These are phyloP conservation scores for Paratinospora sagittata DNA, from an alignment of 164 flowering plant genomes.

Conservation along the genomic window DNA sequence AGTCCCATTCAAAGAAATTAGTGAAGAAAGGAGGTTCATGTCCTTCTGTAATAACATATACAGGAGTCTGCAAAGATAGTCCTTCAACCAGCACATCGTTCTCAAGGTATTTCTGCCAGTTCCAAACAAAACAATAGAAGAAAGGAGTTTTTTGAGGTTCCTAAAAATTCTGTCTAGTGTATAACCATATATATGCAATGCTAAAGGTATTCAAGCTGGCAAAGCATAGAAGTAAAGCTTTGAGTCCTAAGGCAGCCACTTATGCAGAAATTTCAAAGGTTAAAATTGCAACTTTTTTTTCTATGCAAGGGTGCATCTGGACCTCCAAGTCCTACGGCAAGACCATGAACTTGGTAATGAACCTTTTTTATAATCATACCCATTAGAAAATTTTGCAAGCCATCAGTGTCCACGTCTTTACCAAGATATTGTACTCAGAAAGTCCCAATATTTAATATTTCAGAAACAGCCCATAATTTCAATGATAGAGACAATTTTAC, in stretches of 20 bases:
- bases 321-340: no score
- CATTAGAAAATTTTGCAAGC: background rate
- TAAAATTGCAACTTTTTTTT: no score
- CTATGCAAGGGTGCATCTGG: no score
- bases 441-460: background rate
- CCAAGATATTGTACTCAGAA: background rate
- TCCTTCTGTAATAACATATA: constrained; percentile 59
- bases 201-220: background rate
- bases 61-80: constrained; percentile 42
- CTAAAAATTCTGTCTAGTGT: background rate
- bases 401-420: background rate
- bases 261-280: no score
- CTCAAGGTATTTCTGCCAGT: constrained; percentile 61
- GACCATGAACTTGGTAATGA: no score
- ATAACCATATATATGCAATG: background rate
- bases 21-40: constrained; percentile 70
- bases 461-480: background rate
- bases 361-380: background rate
- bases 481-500: background rate
- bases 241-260: no score
- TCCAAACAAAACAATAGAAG: constrained; percentile 3
- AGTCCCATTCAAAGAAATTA: constrained; percentile 60
- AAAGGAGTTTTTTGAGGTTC: background rate
- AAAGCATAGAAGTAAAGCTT: background rate
- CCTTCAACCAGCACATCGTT: constrained; percentile 42